Conservation (phyloP, 192 early-diverging fungal species). For the Dispira parvispora region DNA sequence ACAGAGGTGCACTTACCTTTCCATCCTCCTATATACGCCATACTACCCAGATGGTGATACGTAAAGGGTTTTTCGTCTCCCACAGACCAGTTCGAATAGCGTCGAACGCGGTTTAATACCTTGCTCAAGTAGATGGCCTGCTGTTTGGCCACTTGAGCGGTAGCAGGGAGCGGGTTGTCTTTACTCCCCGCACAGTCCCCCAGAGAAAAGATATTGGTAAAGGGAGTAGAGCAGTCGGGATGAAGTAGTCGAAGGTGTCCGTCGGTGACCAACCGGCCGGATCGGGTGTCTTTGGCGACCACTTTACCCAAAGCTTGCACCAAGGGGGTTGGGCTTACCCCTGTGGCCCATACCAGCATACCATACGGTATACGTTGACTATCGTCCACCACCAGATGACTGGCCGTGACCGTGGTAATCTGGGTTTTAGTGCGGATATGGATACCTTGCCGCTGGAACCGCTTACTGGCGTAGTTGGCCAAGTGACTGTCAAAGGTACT, state of each 20-base stretch:
- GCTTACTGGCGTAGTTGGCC: conserved; percentile 49
- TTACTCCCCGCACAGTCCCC: conserved; percentile 84
- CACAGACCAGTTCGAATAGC: conserved; percentile 16
- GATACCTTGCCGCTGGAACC: conserved; percentile 64
- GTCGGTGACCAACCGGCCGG: conserved; percentile 52
- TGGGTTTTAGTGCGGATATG: conserved; percentile 45
- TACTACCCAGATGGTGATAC: conserved; percentile 45
- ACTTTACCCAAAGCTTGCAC: conserved; percentile 31
- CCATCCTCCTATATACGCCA: conserved; percentile 52
- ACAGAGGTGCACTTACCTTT: conserved; percentile 10
- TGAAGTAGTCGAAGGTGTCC: conserved; percentile 53
- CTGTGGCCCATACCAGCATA: conserved; percentile 59
- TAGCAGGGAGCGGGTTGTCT: conserved; percentile 56
- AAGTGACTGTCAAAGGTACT: conserved; percentile 58
- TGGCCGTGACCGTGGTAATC: conserved; percentile 39
- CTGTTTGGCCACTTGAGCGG: conserved; percentile 79
- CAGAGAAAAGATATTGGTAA: conserved; percentile 53
- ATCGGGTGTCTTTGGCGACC: conserved; percentile 18
- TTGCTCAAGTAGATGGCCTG: conserved; percentile 76
- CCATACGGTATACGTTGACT: conserved; percentile 42
- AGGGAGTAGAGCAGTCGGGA: conserved; percentile 31
- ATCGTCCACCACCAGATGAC: conserved; percentile 31
- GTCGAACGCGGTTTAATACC: conserved; percentile 45
- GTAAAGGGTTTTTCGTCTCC: conserved; percentile 32
- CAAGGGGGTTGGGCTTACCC: conserved; percentile 42